These are phyloP conservation scores for Mucor sp. DNA, from an alignment of 371 early-diverging fungal genomes.

Conservation along the genomic window DNA sequence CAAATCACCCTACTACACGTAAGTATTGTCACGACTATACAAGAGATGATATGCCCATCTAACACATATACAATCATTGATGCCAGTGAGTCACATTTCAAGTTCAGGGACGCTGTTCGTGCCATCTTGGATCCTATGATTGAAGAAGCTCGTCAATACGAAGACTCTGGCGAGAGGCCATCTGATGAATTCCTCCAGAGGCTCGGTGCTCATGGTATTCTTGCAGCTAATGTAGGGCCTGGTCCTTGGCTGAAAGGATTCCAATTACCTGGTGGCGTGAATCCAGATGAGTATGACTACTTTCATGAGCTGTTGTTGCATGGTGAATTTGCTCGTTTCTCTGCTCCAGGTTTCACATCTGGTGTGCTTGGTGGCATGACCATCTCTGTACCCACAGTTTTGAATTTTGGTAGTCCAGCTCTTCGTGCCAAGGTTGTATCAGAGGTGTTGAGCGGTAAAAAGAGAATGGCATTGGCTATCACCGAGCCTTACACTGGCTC, in stretches of 20 bases:
- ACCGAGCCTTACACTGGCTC: conserved; percentile 74
- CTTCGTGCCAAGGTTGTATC: conserved; percentile 72
- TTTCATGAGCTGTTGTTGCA: conserved; percentile 80
- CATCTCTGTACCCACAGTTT: conserved; percentile 72
- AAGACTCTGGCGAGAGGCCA: conserved; percentile 49
- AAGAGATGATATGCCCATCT: background rate
- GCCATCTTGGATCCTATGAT: conserved; percentile 41
- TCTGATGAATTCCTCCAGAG: conserved; percentile 51
- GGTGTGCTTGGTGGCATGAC: conserved; percentile 76
- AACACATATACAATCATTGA: background rate
- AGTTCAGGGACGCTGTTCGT: conserved; percentile 41
- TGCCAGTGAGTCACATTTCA: conserved; percentile 52
- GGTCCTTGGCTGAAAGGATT: conserved; percentile 25
- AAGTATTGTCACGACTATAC: background rate
- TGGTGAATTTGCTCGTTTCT: conserved; percentile 85
- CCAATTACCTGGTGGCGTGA: conserved; percentile 48
- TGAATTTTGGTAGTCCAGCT: conserved; percentile 73
- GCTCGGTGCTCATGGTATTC: conserved; percentile 37
- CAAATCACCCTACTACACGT: conserved; percentile 57
- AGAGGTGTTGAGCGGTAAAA: conserved; percentile 71
- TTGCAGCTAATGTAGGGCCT: conserved; percentile 36
- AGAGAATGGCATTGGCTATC: conserved; percentile 78
- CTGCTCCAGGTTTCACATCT: conserved; percentile 87
- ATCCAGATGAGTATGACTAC: conserved; percentile 64
- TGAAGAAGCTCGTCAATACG: conserved; percentile 41